phyloP scores from a whole-genome alignment of 192 early-diverging fungal species.

The Paraglomus brasilianum region DNA sequence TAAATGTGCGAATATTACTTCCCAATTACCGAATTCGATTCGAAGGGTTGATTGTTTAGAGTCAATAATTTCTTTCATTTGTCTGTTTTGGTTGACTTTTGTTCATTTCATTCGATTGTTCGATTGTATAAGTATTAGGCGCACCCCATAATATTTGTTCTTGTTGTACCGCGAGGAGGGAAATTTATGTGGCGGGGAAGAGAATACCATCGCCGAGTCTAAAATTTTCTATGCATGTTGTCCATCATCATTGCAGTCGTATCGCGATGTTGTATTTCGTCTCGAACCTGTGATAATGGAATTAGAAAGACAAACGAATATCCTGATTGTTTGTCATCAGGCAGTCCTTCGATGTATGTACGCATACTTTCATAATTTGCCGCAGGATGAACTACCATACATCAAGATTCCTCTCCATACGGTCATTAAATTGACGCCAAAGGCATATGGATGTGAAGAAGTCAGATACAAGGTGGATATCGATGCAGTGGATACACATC shows the following conservation, averaged over 20 bases:
- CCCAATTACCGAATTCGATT: too few relatives aligned
- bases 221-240: too few relatives aligned
- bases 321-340: slow-evolving; percentile 96
- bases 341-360: slow-evolving; percentile 97
- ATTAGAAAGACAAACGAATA: slow-evolving; percentile 94
- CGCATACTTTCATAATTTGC: slow-evolving; percentile 94
- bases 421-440: slow-evolving; percentile 94
- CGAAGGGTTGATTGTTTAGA: too few relatives aligned
- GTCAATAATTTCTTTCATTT: too few relatives aligned
- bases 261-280: slow-evolving; percentile 92
- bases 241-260: slow-evolving; percentile 51
- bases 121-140: too few relatives aligned
- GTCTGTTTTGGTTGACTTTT: too few relatives aligned
- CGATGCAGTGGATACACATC: slow-evolving; percentile 96
- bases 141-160: too few relatives aligned
- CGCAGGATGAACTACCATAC: slow-evolving; percentile 95
- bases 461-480: slow-evolving; percentile 94
- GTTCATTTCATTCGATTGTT: too few relatives aligned
- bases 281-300: slow-evolving; percentile 99
- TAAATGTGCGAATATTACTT: neutral
- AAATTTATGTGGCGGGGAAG: too few relatives aligned
- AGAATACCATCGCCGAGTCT: too few relatives aligned
- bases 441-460: slow-evolving; percentile 94
- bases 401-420: slow-evolving; percentile 99
- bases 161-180: too few relatives aligned